A percentile compares a stretch with the other conserved stretches of the same genome.
Conservation (phyloP, 23 red algal species). For the Gracilaria caudata region DNA sequence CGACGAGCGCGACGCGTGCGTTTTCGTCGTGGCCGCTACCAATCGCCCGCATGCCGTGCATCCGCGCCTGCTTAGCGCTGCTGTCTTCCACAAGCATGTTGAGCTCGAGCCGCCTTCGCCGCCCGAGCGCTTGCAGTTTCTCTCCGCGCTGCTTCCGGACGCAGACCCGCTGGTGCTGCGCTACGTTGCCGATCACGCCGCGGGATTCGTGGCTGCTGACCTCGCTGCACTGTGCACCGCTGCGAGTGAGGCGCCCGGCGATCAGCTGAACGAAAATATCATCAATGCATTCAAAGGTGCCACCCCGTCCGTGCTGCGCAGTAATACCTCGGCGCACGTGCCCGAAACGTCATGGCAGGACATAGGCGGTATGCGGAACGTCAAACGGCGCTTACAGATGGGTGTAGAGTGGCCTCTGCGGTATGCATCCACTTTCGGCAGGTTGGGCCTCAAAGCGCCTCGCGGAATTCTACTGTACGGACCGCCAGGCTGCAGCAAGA, state of each 20-base stretch:
- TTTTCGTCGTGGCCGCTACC: conserved; percentile 74
- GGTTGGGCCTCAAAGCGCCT: conserved; percentile 66
- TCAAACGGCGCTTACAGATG: conserved; percentile 69
- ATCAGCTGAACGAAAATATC: background rate
- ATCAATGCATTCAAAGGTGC: background rate
- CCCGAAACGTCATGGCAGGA: conserved; percentile 30
- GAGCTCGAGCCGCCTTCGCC: conserved; percentile 23
- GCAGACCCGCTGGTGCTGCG: background rate
- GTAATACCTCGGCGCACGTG: background rate
- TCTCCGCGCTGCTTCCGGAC: conserved; percentile 33
- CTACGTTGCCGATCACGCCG: conserved; percentile 38
- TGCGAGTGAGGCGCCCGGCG: background rate
- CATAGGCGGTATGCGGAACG: conserved; percentile 66
- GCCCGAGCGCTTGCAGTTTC: conserved; percentile 43
- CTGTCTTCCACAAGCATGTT: conserved; percentile 74
- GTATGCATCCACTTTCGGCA: conserved; percentile 34
- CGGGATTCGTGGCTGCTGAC: conserved; percentile 86
- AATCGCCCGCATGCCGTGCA: conserved; percentile 62
- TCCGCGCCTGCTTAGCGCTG: conserved; percentile 29
- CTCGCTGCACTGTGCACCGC: conserved; percentile 22
- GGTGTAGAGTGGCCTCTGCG: conserved; percentile 87
- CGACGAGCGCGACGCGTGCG: background rate
- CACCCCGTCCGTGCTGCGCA: conserved; percentile 35
- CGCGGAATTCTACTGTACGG: conserved; percentile 90
- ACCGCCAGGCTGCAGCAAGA: conserved; percentile 93